A percentile compares a stretch with the other conserved stretches of the same genome.
Conservation (phyloP, 371 early-diverging fungal genomes). For the Mortierella sp. region DNA sequence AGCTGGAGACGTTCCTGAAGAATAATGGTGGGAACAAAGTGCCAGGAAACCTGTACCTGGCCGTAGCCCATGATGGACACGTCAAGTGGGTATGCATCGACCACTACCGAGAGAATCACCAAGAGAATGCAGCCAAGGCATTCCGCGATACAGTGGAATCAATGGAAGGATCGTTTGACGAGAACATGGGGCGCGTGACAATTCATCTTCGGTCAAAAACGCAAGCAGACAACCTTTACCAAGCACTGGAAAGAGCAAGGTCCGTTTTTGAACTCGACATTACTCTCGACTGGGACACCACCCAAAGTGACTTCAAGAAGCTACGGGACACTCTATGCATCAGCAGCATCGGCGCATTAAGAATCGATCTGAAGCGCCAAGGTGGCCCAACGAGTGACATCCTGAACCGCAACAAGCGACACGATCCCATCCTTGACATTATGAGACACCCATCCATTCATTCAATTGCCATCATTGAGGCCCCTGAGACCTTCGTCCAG, state of each 20-base stretch:
- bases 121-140: neutral
- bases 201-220: neutral
- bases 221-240: slow-evolving; percentile 8
- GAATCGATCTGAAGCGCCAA: neutral
- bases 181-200: neutral
- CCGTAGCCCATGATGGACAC: slow-evolving; percentile 6
- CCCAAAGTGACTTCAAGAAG: slow-evolving; percentile 13
- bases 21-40: neutral
- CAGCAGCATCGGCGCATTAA: slow-evolving; percentile 2
- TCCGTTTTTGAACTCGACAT: slow-evolving; percentile 5
- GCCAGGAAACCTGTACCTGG: slow-evolving; percentile 14
- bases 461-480: too few species aligned
- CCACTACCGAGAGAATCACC: slow-evolving; percentile 12
- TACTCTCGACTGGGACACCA: slow-evolving; percentile 6
- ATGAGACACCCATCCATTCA: too few species aligned
- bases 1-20: slow-evolving; percentile 9
- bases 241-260: neutral
- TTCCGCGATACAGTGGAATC: neutral
- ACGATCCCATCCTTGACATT: too few species aligned
- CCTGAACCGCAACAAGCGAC: slow-evolving; percentile 11
- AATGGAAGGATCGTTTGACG: neutral
- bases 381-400: neutral
- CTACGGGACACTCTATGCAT: neutral
- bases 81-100: slow-evolving; percentile 29
- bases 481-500: too few species aligned